Evolutionary conservation across 129 eudicot genomes (phyloP), one percentile per base, ranked within the genome.

Genomic region (Rutidosis leptorrhynchoides): DNA sequence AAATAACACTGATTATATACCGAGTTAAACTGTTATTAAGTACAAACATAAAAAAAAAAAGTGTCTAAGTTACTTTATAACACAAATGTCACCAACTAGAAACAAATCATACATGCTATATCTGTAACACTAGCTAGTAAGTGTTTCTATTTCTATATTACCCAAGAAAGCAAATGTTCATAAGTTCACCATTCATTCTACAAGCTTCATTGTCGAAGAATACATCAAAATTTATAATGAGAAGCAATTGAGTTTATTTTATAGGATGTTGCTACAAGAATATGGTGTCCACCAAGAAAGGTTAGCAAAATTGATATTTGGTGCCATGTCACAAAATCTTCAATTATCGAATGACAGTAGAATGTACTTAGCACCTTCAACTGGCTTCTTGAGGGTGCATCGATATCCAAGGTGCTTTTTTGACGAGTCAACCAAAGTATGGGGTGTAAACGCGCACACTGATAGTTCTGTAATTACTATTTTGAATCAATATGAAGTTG

Each of bases 401-500:
- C 77, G 96, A 1, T 92, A 92, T 76, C 89, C 92, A 58, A 67
- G 45, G 67, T 65, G 58, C 26, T 64, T n/a, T 74, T 60, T 70
- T 7, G 67, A 54, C 69, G 42, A 60, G 0, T 45, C 71, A 6
- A 43, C 79, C 16, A 62, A 75, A 63, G 78, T 74, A 21, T 85
- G 93, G 85, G 98, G 98, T 56, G 72, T 92, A 66, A 78, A 79
- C 7, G 81, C 22, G 52, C 98, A 92, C 77, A 92, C 98, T 1
- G 98, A 92, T 60, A 92, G 98, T 83, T 85, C 98, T 10, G 77
- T 88, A 24, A 73, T 92, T 23, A 72, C 98, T 12, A 85, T 92
- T 20, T 54, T 92, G 62, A 79, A 74, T 61, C 93, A 88, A 64
- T 82, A 83, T 76, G 82, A 88, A 63, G 90, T 88, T 45, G 95